Percentiles rank a stretch among this genome's conserved stretches.
Conservation (phyloP, 2,329 filamentous ascomycete species). For the Corynespora cassiicola region DNA sequence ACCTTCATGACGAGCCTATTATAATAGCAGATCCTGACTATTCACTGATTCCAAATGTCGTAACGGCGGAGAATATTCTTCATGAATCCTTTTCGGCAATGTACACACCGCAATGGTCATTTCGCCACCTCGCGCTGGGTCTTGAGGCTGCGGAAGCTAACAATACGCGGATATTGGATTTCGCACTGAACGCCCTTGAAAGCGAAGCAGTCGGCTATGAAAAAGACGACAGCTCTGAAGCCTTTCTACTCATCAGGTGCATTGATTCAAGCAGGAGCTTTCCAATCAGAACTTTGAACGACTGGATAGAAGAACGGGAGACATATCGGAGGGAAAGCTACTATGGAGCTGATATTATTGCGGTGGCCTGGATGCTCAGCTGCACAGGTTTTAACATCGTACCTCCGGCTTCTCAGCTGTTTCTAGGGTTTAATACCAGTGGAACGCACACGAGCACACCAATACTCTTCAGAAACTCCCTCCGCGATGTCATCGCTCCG, state of each 20-base stretch:
- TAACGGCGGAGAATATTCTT: not conserved
- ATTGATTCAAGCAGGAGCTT: conserved; percentile 12
- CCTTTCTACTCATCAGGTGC: conserved; percentile 7
- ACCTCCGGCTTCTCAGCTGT: conserved; percentile 16
- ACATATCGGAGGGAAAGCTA: conserved; percentile 2
- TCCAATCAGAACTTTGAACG: conserved; percentile 6
- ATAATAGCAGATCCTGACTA: no score
- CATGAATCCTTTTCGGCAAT: not conserved
- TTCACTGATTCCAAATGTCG: not conserved
- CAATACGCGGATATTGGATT: no score
- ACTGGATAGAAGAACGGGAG: conserved; percentile 7
- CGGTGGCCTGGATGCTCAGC: conserved; percentile 4
- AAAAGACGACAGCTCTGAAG: conserved; percentile 6
- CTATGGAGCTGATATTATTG: conserved; percentile 6
- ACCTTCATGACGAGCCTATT: conserved; percentile 26
- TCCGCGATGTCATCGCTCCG: conserved; percentile 60
- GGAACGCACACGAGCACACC: conserved; percentile 53
- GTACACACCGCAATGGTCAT: not conserved
- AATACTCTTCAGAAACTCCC: conserved; percentile 61
- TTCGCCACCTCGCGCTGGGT: not conserved
- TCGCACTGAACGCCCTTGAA: no score
- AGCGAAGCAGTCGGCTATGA: no score
- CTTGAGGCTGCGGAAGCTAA: conserved; percentile 6
- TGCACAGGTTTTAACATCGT: conserved; percentile 7
- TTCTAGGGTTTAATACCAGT: conserved; percentile 14